Conservation (phyloP, 331 rosid genomes). For the Quercus tomentella region DNA sequence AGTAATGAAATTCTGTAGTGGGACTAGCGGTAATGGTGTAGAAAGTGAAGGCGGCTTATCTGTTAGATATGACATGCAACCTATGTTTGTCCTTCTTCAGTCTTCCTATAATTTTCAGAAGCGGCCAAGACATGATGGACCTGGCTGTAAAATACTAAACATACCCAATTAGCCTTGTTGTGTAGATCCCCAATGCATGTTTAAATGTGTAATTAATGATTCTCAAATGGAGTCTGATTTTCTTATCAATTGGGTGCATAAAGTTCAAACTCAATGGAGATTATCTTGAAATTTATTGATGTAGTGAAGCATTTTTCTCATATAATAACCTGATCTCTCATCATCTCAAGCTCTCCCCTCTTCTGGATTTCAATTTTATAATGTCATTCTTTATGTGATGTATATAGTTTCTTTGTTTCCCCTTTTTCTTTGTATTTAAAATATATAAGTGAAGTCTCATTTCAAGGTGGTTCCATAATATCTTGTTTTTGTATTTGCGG, state of each 20-base stretch:
- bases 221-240: background rate
- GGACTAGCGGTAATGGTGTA: background rate
- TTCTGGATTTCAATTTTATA: background rate
- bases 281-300: background rate
- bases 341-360: background rate
- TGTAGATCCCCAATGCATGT: background rate
- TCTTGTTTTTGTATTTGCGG: background rate
- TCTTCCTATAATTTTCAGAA: background rate
- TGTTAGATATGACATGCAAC: background rate
- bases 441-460: too few species aligned
- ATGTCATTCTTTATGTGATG: background rate
- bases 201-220: background rate
- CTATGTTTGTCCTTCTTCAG: background rate
- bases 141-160: background rate
- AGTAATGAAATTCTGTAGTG: background rate
- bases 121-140: background rate
- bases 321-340: background rate
- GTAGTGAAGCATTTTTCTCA: background rate
- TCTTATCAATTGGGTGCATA: background rate
- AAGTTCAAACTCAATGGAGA: background rate
- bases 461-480: background rate
- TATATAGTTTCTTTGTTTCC: too few species aligned
- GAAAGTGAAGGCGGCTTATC: background rate
- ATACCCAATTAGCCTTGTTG: background rate
- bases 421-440: too few species aligned